Base-by-base conservation (phyloP, 139 green algal species). In the Haematococcus lacustris region DNA sequence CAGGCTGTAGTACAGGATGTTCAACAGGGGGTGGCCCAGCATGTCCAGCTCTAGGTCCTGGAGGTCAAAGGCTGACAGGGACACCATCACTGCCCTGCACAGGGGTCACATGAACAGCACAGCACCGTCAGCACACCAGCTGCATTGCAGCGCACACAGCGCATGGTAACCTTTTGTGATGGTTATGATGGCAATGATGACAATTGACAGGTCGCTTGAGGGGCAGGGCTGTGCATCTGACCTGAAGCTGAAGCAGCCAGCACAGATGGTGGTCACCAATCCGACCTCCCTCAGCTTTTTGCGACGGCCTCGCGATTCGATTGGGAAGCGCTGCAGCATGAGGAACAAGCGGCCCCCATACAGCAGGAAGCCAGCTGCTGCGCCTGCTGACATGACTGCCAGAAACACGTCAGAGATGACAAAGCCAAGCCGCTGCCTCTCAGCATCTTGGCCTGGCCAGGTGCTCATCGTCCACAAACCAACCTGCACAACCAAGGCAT, bases 261-360 rank as follows among this genome's bases (percentile, higher is more conserved):
- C 88, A 76, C 94, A 98, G 77, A 98, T 95, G 65, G 82, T 71
- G 1, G 94, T 97, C 17, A 99, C 95, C 63, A 89, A 80, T 3
- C 93, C 94, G 13, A 91, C 94, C 82, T 99, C 95, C 26, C 84
- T 80, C 77, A 99, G 89, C 92, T 99, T 99, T 85, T 97, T 97
- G 53, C 87, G 79, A 30, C 94, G 82, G 1, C 95, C 95, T 21
- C 88, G 80, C 17, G 81, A 93, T 79, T 98, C 94, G 35, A 98
- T 94, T 5, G 95, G 95, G 85, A 98, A 99, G 37, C 90, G 83
- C 72, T 88, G 82, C 66, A 91, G 78, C 92, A 98, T 98, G 47
- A 93, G 70, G 75, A 95, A 97, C 35, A 98, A 87, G 40, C 91
- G 83, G 13, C 93, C 92, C 33, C 95, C 95, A 77, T 98, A 98